These are phyloP conservation scores for Salisapilia sapeloensis DNA, from an alignment of 352 stramenopile species.

Conservation along the genomic window DNA sequence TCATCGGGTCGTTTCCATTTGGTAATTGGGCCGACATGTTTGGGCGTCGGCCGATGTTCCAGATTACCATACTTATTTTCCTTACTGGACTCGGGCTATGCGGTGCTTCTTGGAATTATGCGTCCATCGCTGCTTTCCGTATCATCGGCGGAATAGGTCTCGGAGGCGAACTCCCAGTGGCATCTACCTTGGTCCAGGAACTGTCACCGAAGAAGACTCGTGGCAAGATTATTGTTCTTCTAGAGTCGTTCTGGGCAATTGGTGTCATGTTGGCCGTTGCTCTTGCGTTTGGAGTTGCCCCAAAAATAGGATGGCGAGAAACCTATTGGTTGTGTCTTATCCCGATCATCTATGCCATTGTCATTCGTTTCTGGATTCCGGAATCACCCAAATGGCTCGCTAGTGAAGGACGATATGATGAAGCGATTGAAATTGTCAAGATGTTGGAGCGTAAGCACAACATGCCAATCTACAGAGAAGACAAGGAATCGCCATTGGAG, in stretches of 20 bases:
- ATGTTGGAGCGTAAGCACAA: slow-evolving; percentile 32
- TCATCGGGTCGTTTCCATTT: slow-evolving; percentile 43
- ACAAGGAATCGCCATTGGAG: too few species aligned
- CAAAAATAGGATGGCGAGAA: slow-evolving; percentile 36
- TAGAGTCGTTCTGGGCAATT: slow-evolving; percentile 49
- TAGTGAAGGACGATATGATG: slow-evolving; percentile 38
- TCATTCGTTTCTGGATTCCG: slow-evolving; percentile 28
- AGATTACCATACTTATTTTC: slow-evolving; percentile 46
- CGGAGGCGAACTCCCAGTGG: slow-evolving; percentile 34
- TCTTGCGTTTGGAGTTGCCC: slow-evolving; percentile 25
- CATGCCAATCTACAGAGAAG: slow-evolving; percentile 9
- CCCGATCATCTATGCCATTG: slow-evolving; percentile 23
- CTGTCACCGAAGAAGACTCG: slow-evolving; percentile 31
- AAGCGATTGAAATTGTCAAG: slow-evolving; percentile 37
- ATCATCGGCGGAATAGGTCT: slow-evolving; percentile 47
- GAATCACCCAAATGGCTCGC: slow-evolving; percentile 65
- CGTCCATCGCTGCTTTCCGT: slow-evolving; percentile 25
- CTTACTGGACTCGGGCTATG: slow-evolving; percentile 24
- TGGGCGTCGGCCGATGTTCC: slow-evolving; percentile 43
- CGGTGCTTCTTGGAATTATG: slow-evolving; percentile 27
- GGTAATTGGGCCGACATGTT: slow-evolving; percentile 42
- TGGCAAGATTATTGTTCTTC: slow-evolving; percentile 41
- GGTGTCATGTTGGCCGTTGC: slow-evolving; percentile 36
- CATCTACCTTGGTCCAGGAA: slow-evolving; percentile 45
- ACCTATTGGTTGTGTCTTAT: slow-evolving; percentile 38